phyloP scores from a whole-genome alignment of 2,329 filamentous ascomycete species.

The Calonectria montana region DNA sequence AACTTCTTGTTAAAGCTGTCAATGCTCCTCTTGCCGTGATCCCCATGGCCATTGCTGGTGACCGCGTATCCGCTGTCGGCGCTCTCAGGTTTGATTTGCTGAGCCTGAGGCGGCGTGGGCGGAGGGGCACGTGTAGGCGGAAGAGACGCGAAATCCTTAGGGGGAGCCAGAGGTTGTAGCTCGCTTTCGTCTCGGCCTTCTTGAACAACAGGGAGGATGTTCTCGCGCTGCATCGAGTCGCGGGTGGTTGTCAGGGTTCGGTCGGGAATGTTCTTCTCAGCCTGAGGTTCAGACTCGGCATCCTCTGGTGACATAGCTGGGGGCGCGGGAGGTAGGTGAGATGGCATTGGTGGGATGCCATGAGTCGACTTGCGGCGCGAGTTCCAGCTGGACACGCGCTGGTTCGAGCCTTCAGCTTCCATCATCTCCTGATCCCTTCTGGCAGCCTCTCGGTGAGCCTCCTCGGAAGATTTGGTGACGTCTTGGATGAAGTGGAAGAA shows the following conservation, averaged over 20 bases:
- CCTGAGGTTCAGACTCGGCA: constrained; percentile 39
- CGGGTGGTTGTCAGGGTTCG: constrained; percentile 65
- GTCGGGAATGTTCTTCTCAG: constrained; percentile 68
- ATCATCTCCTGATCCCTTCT: constrained; percentile 71
- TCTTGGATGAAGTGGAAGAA: constrained; percentile 93
- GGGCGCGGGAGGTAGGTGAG: constrained; percentile 58
- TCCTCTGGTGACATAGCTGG: constrained; percentile 52
- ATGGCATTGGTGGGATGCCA: constrained; percentile 57
- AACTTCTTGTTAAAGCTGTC: constrained; percentile 71
- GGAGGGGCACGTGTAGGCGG: constrained; percentile 59
- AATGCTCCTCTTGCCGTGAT: constrained; percentile 56
- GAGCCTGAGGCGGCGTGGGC: constrained; percentile 49
- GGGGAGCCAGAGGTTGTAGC: constrained; percentile 55
- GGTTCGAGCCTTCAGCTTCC: constrained; percentile 47
- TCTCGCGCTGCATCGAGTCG: constrained; percentile 67
- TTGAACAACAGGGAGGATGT: constrained; percentile 83
- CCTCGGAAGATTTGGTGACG: constrained; percentile 90
- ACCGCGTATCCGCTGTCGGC: constrained; percentile 61
- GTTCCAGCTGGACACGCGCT: constrained; percentile 52
- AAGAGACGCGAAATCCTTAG: constrained; percentile 48
- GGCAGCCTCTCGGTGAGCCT: constrained; percentile 75
- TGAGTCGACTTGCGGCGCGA: constrained; percentile 49
- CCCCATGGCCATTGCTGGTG: constrained; percentile 46
- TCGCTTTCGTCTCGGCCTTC: constrained; percentile 63
- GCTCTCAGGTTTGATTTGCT: constrained; percentile 56